Evolutionary conservation across 169 alveolate species (phyloP).

Genomic region (Eimeria praecox): DNA sequence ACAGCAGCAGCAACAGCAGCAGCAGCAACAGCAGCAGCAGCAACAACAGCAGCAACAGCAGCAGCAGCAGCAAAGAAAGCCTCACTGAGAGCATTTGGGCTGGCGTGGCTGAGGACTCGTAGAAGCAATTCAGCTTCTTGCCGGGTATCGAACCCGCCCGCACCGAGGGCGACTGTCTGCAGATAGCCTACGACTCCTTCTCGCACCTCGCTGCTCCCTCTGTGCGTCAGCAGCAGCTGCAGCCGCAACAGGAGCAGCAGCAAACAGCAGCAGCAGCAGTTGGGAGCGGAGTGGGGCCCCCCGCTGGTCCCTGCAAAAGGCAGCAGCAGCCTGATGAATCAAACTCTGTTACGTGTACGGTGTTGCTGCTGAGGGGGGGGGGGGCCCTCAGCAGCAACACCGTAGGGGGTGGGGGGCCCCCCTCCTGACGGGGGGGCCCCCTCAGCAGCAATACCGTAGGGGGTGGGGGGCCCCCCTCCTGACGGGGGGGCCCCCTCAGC

Average conservation of each 20-base stretch:
- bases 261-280: background rate
- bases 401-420: no score
- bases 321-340: background rate
- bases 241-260: background rate
- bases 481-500: no score
- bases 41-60: background rate
- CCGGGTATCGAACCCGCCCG: conserved; percentile 5
- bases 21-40: background rate
- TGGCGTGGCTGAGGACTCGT: background rate
- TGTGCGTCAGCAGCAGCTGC: conserved; percentile 16
- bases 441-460: no score
- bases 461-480: no score
- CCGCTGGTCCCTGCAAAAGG: background rate
- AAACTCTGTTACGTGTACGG: no score
- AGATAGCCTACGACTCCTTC: conserved; percentile 7
- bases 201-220: conserved; percentile 20
- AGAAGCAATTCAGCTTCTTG: conserved; percentile 27
- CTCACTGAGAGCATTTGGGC: background rate
- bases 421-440: no score
- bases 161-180: background rate
- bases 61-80: conserved; percentile 58
- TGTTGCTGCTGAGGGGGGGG: no score
- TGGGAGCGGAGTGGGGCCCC: background rate
- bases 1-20: no score
- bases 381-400: no score